Conservation (phyloP, 1,139 yeast species). For the Yamadazyma triangularis region DNA sequence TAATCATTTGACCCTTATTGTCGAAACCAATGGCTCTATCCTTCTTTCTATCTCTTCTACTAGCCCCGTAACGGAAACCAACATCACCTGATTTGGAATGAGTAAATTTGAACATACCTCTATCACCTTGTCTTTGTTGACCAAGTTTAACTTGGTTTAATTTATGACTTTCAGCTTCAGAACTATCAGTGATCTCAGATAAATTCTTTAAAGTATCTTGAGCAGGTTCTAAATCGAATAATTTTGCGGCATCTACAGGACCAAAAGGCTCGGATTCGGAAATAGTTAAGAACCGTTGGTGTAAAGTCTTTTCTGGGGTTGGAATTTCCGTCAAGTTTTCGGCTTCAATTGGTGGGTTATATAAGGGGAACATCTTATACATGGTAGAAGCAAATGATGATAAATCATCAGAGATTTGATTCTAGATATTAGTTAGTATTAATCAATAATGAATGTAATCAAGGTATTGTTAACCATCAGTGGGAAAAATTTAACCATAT, state of each 20-base stretch:
- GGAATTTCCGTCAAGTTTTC: constrained; percentile 93
- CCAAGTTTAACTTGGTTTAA: constrained; percentile 43
- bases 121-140: constrained; percentile 51
- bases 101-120: constrained; percentile 66
- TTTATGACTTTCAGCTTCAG: constrained; percentile 15
- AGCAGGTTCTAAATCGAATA: constrained; percentile 83
- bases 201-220: constrained; percentile 65
- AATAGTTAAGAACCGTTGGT: constrained; percentile 80
- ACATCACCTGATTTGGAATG: constrained; percentile 76
- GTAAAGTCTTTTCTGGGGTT: constrained; percentile 76
- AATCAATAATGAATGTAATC: constrained; percentile 6
- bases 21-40: constrained; percentile 77
- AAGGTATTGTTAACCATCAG: constrained; percentile 13
- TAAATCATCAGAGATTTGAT: constrained; percentile 47
- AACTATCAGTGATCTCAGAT: constrained; percentile 48
- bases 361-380: constrained; percentile 81
- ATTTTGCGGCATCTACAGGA: constrained; percentile 91
- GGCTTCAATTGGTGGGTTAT: constrained; percentile 39
- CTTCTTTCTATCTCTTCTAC: constrained; percentile 83
- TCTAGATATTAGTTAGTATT: constrained; percentile 26
- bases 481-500: constrained; percentile 49
- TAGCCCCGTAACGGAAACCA: constrained; percentile 90
- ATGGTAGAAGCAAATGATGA: constrained; percentile 53
- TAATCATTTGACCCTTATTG: constrained; percentile 60
- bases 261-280: constrained; percentile 98